These are phyloP conservation scores for Casaregolazyma suthepensis DNA, from an alignment of 1,139 yeast genomes.

Conservation along the genomic window DNA sequence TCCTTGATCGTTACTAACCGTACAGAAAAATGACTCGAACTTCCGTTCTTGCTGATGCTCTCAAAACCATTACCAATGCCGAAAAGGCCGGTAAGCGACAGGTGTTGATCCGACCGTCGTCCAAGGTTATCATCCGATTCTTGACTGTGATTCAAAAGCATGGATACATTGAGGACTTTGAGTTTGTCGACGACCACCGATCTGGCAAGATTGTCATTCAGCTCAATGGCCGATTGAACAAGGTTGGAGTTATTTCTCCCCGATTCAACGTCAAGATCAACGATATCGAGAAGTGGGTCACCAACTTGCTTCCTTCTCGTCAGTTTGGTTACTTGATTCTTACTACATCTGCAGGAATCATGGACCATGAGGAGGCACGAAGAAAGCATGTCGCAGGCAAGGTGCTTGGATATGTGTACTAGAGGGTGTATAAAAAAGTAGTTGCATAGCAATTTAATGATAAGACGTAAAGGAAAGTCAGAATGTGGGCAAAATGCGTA, in stretches of 20 bases:
- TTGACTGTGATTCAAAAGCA: constrained; percentile 97
- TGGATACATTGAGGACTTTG: constrained; percentile 99
- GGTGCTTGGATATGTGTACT: constrained; percentile 94
- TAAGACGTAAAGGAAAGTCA: no score
- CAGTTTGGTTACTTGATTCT: constrained; percentile 96
- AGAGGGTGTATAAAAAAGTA: constrained; percentile 25
- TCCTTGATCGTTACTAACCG: constrained; percentile 7
- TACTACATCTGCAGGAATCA: constrained; percentile 98
- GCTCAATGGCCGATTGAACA: constrained; percentile 96
- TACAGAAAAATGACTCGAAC: constrained; percentile 80
- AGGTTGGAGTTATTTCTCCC: constrained; percentile 97
- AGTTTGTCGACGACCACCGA: constrained; percentile 98
- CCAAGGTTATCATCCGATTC: constrained; percentile 96
- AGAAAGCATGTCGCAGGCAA: constrained; percentile 99
- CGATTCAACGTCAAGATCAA: constrained; percentile 92
- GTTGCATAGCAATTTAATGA: not conserved
- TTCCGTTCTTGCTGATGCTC: constrained; percentile 98
- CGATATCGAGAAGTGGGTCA: constrained; percentile 98
- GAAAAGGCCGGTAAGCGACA: constrained; percentile 99
- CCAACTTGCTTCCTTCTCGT: constrained; percentile 95
- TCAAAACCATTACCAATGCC: constrained; percentile 97
- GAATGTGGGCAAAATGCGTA: no score
- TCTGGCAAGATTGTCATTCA: constrained; percentile 96
- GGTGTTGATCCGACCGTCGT: constrained; percentile 97
- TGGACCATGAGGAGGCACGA: constrained; percentile 99